Percentiles rank a stretch among this genome's conserved stretches.
Evolutionary conservation across 2,329 filamentous ascomycete species (phyloP).

Genomic region (Monosporascus sp.): DNA sequence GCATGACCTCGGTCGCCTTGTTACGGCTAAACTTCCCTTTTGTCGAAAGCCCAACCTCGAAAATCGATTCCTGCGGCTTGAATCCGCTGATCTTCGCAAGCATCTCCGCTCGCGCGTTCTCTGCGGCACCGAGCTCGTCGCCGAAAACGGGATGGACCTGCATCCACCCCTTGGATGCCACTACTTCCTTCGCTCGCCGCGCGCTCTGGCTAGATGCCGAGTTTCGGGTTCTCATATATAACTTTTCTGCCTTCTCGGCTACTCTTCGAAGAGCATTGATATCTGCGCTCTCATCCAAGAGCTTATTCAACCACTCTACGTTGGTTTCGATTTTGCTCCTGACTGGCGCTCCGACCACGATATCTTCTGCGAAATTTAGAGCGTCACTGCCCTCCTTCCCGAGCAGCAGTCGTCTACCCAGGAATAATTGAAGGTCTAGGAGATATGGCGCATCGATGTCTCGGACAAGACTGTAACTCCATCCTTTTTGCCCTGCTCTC

Average conservation of each 20-base stretch:
- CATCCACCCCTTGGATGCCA: constrained; percentile 64
- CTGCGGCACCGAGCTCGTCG: constrained; percentile 57
- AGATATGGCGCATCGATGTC: constrained; percentile 88
- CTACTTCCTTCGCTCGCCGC: constrained; percentile 76
- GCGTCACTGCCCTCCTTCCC: constrained; percentile 58
- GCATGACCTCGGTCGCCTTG: constrained; percentile 73
- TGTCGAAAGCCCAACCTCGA: constrained; percentile 77
- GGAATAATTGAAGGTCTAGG: constrained; percentile 88
- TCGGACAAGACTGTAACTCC: constrained; percentile 89
- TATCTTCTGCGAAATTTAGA: constrained; percentile 73
- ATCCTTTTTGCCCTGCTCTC: constrained; percentile 84
- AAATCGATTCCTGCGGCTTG: constrained; percentile 90
- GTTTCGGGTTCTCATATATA: constrained; percentile 86
- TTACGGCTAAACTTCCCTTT: constrained; percentile 35
- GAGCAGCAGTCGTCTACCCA: constrained; percentile 76
- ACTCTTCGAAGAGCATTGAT: constrained; percentile 67
- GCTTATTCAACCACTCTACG: constrained; percentile 78
- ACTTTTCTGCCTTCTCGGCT: constrained; percentile 81
- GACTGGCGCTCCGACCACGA: constrained; percentile 73
- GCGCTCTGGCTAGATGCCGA: constrained; percentile 87
- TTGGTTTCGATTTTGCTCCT: constrained; percentile 69
- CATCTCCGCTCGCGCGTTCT: constrained; percentile 77
- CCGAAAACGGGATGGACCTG: constrained; percentile 79
- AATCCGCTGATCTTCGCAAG: constrained; percentile 84
- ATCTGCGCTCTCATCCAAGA: constrained; percentile 71